phyloP scores from a whole-genome alignment of 164 flowering plant species.

The Warburgia ugandensis region DNA sequence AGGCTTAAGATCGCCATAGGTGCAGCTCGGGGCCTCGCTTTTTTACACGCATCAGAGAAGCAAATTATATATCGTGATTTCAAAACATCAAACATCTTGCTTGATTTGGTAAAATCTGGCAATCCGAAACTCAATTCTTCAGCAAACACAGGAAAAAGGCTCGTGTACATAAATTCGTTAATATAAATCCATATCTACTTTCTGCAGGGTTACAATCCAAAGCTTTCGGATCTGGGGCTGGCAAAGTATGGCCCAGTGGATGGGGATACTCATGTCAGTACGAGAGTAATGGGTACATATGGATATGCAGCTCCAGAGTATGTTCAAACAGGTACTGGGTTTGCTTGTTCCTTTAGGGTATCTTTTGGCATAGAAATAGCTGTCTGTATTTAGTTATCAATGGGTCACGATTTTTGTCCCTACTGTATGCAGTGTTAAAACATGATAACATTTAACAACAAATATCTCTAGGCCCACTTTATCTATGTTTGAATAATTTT shows the following conservation, averaged over 20 bases:
- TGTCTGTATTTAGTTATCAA: background rate
- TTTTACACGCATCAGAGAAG: conserved; percentile 70
- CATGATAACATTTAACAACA: too few relatives aligned
- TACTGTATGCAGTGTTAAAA: too few relatives aligned
- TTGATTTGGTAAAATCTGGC: conserved; percentile 89
- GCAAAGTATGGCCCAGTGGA: conserved; percentile 73
- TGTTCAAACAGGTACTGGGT: conserved; percentile 85
- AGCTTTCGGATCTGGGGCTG: conserved; percentile 85
- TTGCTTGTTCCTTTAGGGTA: too few relatives aligned
- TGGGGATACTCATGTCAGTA: conserved; percentile 75
- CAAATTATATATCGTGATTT: conserved; percentile 77
- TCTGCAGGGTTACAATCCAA: conserved; percentile 61
- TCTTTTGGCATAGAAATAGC: background rate
- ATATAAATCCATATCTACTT: background rate
- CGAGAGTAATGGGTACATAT: conserved; percentile 79
- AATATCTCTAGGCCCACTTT: too few relatives aligned
- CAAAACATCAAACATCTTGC: conserved; percentile 81
- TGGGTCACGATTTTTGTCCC: too few relatives aligned
- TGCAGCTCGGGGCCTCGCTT: conserved; percentile 76
- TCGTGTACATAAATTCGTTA: too few relatives aligned
- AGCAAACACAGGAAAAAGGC: too few relatives aligned
- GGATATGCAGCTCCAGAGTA: conserved; percentile 98
- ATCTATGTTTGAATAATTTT: too few relatives aligned
- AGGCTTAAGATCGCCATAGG: conserved; percentile 73
- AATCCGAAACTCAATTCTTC: too few relatives aligned